Evolutionary conservation across 2,329 filamentous ascomycete genomes (phyloP).

Genomic region (Exophiala xenobiotica): DNA sequence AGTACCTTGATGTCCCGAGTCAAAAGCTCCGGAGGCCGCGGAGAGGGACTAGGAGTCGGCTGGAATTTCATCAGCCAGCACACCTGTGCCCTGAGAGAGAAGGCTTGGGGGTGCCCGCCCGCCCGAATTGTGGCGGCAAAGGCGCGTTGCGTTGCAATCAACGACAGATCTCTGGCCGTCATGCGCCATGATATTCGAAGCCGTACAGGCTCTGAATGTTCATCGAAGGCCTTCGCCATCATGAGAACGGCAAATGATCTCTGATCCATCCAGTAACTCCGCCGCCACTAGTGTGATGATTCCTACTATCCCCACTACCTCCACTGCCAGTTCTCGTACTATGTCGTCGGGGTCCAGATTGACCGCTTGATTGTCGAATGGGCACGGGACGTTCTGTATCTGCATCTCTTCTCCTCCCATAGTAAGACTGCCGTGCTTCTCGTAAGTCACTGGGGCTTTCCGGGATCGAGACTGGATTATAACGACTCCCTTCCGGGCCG

Average conservation of each 20-base stretch:
- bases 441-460: conserved; percentile 28
- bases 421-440: conserved; percentile 23
- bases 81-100: no score
- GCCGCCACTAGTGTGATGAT: conserved; percentile 9
- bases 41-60: no score
- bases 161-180: no score
- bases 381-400: conserved; percentile 12
- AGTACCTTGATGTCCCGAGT: no score
- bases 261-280: conserved; percentile 35
- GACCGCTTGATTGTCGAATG: conserved; percentile 29
- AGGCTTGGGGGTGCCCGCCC: no score
- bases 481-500: conserved; percentile 30
- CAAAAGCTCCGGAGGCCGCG: no score
- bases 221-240: conserved; percentile 1
- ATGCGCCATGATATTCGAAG: no score
- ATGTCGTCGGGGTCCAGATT: conserved; percentile 12
- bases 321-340: conserved; percentile 10
- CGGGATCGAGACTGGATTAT: conserved; percentile 9
- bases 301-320: conserved; percentile 15
- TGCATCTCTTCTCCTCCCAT: conserved; percentile 17
- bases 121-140: no score
- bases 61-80: no score
- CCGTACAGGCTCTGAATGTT: no score
- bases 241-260: conserved; percentile 27
- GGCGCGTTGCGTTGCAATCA: no score